A percentile compares a stretch with the other conserved stretches of the same genome.
Conservation (phyloP, 1,284 basidiomycete genomes). For the Trichosporon sp. region DNA sequence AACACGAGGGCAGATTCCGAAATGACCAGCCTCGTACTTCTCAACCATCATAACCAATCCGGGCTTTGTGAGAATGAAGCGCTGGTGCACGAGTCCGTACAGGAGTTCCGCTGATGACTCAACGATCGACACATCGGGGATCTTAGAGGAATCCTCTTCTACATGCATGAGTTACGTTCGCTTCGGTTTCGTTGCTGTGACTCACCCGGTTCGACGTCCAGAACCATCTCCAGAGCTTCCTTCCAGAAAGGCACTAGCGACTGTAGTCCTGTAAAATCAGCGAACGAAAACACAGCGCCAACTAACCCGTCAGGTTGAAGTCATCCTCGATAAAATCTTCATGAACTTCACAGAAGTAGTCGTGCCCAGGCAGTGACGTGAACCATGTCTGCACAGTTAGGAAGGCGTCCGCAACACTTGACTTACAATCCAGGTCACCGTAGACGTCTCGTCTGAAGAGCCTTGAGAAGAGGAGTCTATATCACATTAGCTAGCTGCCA, state of each 20-base stretch:
- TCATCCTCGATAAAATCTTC: constrained; percentile 99
- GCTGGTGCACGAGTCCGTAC: constrained; percentile 95
- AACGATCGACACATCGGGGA: constrained; percentile 87
- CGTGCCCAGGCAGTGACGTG: constrained; percentile 94
- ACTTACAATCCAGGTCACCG: constrained; percentile 49
- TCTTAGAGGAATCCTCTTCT: constrained; percentile 82
- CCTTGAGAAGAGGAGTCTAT: constrained; percentile 46
- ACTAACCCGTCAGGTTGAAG: constrained; percentile 79
- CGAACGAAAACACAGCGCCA: background rate
- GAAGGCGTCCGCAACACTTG: background rate
- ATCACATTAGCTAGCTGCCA: background rate
- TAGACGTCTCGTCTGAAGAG: constrained; percentile 47
- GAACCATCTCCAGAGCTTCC: constrained; percentile 99
- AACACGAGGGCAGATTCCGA: constrained; percentile 92
- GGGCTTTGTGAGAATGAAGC: constrained; percentile 90
- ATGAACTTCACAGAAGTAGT: constrained; percentile 96
- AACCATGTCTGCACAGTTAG: constrained; percentile 61
- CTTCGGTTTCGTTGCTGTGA: background rate
- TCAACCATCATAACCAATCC: constrained; percentile 97
- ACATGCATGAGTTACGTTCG: constrained; percentile 10
- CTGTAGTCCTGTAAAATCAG: constrained; percentile 61
- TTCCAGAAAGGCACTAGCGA: constrained; percentile 95
- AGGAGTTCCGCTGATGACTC: constrained; percentile 96
- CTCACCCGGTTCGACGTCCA: constrained; percentile 96
- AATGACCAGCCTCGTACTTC: constrained; percentile 89